A percentile compares a stretch with the other conserved stretches of the same genome.
Evolutionary conservation across 73 alveolate species (phyloP).

Genomic region (Tetrahymena malaccensis): DNA sequence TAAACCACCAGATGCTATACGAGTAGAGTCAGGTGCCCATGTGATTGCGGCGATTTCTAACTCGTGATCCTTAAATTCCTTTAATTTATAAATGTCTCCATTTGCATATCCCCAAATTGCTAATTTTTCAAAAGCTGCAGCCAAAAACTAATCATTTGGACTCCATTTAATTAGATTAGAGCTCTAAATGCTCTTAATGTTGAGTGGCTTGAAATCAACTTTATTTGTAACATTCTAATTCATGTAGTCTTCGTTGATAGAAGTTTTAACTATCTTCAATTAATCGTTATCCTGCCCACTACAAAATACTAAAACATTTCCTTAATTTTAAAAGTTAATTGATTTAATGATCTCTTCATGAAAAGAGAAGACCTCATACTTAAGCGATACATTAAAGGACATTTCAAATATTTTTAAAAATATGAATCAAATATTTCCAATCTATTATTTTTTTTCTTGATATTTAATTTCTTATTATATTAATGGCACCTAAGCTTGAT

Average conservation of each 20-base stretch:
- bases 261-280: not conserved
- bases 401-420: not conserved
- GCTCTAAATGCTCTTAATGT: not conserved
- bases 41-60: constrained; percentile 26
- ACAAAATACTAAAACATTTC: not conserved
- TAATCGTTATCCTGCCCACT: not conserved
- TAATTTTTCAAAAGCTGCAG: constrained; percentile 14
- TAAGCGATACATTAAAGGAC: not conserved
- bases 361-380: not conserved
- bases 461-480: not conserved
- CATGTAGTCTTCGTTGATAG: not conserved
- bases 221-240: not conserved
- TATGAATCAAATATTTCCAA: not conserved
- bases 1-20: constrained; percentile 13
- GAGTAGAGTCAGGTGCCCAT: constrained; percentile 35
- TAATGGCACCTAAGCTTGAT: not conserved
- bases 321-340: not conserved
- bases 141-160: constrained; percentile 13
- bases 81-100: not conserved
- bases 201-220: not conserved
- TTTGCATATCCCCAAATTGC: constrained; percentile 3
- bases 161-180: constrained; percentile 11
- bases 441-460: not conserved
- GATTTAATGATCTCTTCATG: not conserved
- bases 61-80: constrained; percentile 9